A percentile compares a stretch with the other conserved stretches of the same genome.
These are phyloP conservation scores for Rheum nobile DNA, from an alignment of 148 eudicot species.

Conservation along the genomic window DNA sequence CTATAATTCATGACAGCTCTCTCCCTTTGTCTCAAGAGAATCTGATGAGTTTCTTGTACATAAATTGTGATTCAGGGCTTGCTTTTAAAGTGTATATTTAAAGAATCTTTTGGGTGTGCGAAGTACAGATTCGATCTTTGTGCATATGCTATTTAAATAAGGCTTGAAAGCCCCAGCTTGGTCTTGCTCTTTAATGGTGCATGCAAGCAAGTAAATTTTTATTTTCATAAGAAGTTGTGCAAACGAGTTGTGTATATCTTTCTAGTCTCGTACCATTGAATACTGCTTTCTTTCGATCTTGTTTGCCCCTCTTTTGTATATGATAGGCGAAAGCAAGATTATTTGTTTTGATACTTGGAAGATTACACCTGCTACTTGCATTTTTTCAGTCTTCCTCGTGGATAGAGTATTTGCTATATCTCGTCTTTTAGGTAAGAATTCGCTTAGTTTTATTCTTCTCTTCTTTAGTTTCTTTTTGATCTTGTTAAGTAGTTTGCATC, in stretches of 20 bases:
- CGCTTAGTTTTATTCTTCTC: too few relatives aligned
- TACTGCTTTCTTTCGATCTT: too few relatives aligned
- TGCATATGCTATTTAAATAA: slow-evolving; percentile 19
- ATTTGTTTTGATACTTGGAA: too few relatives aligned
- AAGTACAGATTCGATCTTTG: slow-evolving; percentile 27
- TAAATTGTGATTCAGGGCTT: not conserved
- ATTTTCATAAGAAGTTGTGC: not conserved
- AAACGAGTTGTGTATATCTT: not conserved
- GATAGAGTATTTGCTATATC: too few relatives aligned
- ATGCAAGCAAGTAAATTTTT: slow-evolving; percentile 24
- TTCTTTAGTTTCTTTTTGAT: too few relatives aligned
- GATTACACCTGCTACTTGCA: too few relatives aligned
- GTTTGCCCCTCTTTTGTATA: too few relatives aligned
- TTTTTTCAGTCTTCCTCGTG: too few relatives aligned
- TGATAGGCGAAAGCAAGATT: too few relatives aligned
- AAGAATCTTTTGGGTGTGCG: slow-evolving; percentile 10
- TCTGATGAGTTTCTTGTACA: not conserved
- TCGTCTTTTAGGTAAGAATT: too few relatives aligned
- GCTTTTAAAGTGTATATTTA: slow-evolving; percentile 14
- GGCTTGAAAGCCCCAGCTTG: slow-evolving; percentile 7
- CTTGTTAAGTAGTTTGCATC: too few relatives aligned
- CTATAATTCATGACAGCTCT: not conserved
- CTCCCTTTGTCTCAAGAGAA: not conserved
- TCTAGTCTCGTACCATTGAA: not conserved
- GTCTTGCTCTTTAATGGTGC: slow-evolving; percentile 17